Base-by-base conservation (phyloP, 371 early-diverging fungal species). In the Apophysomyces elegans region DNA sequence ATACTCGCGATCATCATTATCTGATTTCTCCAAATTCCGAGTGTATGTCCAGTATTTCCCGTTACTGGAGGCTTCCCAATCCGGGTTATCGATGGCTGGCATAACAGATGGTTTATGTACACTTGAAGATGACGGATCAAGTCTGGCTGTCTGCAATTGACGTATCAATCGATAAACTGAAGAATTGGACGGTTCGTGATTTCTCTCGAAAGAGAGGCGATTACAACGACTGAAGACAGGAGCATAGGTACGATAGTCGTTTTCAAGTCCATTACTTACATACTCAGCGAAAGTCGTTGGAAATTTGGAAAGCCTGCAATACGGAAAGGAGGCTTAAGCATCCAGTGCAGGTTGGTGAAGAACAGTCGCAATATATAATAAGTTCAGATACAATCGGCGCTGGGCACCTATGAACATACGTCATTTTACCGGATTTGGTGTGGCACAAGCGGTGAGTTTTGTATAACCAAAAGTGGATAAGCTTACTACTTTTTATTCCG, bases 1-100 rank as follows among this genome's bases (percentile, higher is more conserved):
- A 79, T 97, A 97, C 14, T 84, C 71, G 18, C 96, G 84, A 61
- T 91, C 88, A 71, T 97, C 98, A 64, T 84, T 85, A 58, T 90
- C 84, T 2, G 87, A 84, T 39, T 85, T 81, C 58, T 86, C 84
- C 14, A 89, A 69, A 0, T 85, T 76, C 7, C 69, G 69, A 45
- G 62, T 74, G 63, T 71, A 82, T 7, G 69, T 73, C 78, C 76
- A 82, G 58, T 82, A 77, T 46, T 64, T 70, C 56, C 75, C 76
- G 36, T 50, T 56, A 21, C 64, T 56, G 32, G 72, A 69, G 12
- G 77, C 69, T 45, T 75, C 67, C 82, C 82, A 82, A 56, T 75
- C 79, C 32, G 64, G 61, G 16, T 50, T 50, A 50, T 50, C 54
- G 21, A 50, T 50, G 21, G 54, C 21, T 18, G 54, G 54, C 54